Percentiles rank a stretch among this genome's conserved stretches.
Conservation (phyloP, 306 rosid species). For the Pueraria montana region DNA sequence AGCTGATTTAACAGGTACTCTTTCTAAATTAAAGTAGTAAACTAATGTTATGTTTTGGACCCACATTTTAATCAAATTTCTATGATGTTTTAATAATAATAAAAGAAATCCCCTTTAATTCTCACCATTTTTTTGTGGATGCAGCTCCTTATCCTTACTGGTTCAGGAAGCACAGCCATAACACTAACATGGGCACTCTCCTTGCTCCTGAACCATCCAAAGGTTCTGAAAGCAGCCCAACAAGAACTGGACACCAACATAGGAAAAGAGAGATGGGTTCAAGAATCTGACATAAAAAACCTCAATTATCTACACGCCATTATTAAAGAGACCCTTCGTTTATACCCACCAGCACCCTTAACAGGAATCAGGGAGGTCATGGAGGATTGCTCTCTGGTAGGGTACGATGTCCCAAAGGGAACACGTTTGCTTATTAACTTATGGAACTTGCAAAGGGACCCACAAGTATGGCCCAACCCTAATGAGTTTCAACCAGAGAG, state of each 20-base stretch:
- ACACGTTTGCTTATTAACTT: slow-evolving; percentile 55
- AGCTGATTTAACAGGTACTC: neutral
- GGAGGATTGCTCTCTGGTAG: slow-evolving; percentile 50
- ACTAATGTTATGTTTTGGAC: too few relatives aligned
- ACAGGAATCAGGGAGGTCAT: slow-evolving; percentile 59
- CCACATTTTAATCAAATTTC: neutral
- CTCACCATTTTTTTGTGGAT: neutral
- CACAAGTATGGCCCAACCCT: slow-evolving; percentile 53
- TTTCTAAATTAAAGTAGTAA: neutral
- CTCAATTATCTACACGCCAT: slow-evolving; percentile 57
- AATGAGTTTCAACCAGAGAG: slow-evolving; percentile 60
- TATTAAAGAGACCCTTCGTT: slow-evolving; percentile 58
- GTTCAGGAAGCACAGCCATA: slow-evolving; percentile 59
- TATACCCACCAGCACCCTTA: slow-evolving; percentile 65
- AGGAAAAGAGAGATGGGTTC: slow-evolving; percentile 56
- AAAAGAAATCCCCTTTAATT: neutral
- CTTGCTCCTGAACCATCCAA: slow-evolving; percentile 57
- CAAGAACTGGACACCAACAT: slow-evolving; percentile 48
- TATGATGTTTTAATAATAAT: neutral
- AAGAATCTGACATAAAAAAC: slow-evolving; percentile 51
- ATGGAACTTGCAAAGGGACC: slow-evolving; percentile 59
- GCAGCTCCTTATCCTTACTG: slow-evolving; percentile 51
- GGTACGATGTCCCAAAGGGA: slow-evolving; percentile 51
- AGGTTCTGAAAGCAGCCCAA: slow-evolving; percentile 33
- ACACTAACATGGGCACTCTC: slow-evolving; percentile 59